Evolutionary conservation across 768 basidiomycete genomes (phyloP), one percentile per base, ranked within the genome.

Genomic region (Panaeolus papilionaceus): DNA sequence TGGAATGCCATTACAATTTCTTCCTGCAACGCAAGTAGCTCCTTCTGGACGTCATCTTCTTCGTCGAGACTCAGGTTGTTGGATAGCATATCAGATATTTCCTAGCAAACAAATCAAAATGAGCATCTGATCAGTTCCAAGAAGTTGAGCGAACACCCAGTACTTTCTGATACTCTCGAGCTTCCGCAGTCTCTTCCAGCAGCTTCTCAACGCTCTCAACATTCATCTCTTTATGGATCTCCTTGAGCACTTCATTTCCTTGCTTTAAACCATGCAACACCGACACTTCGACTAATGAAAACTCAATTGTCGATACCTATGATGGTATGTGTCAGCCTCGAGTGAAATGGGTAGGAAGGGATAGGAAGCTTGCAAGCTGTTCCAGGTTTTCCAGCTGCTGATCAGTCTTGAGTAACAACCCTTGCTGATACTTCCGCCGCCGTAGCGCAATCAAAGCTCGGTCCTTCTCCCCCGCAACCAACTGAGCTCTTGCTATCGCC

Each of bases 261-360:
- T 96, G 95, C 77, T 94, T 88, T 51, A 99, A 80, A 8, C 97
- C 98, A 76, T 95, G 94, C 39, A 99, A 75, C 10, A 99, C 93
- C 2, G 96, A 95, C 54, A 93, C 89, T 78, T 99, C 94, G 23
- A 99, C 89, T 62, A 96, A 84, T 7, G 98, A 95, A 81, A 98
- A 99, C 77, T 99, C 98, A 73, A 99, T 98, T 0, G 92, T 93
- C 3, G 95, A 93, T 28, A 98, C 96, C 97, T 99, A 73, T 18
- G 40, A 14, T 7, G 44, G 2, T 9, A 8, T 42, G 23, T 40
- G 28, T 47, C 63, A 63, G 47, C 26, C 38, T 18, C 20, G 8
- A 33, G 8, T 7, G 61, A 11, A 9, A 44, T 28, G 7, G 23
- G 14, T 23, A 51, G 61, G 23, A 23, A 1, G 12, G 20, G 70